Conservation (phyloP, 257 asterid genomes). For the Solanum stenotomum region DNA sequence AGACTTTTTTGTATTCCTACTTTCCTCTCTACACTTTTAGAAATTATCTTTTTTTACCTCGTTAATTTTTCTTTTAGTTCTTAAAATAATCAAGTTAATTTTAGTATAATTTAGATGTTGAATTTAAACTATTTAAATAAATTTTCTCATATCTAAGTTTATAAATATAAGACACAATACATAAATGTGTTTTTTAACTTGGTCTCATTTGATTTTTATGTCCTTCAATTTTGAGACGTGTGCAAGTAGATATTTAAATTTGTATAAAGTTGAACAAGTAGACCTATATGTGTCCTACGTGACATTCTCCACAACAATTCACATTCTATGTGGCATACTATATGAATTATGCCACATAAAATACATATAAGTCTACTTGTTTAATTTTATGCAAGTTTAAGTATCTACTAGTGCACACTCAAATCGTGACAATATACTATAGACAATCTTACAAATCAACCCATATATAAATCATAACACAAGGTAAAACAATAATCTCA, state of each 20-base stretch:
- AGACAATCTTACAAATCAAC: no score
- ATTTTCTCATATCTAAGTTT: no score
- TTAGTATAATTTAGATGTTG: not conserved
- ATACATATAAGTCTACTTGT: no score
- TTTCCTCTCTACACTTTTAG: not conserved
- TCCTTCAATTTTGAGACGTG: not conserved
- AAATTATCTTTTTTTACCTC: not conserved
- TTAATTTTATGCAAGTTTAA: no score
- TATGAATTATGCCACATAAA: not conserved
- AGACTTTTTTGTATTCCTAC: not conserved
- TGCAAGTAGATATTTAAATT: no score
- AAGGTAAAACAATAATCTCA: not conserved
- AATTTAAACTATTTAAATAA: no score
- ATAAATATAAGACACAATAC: not conserved
- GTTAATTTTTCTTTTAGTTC: not conserved
- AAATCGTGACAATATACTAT: no score
- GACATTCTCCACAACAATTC: not conserved
- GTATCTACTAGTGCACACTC: no score
- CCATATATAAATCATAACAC: not conserved
- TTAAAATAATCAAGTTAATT: no score
- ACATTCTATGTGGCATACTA: no score
- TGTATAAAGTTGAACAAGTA: not conserved
- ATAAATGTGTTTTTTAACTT: no score
- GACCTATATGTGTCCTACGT: not conserved
- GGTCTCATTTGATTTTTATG: no score